phyloP scores from a whole-genome alignment of 2,329 filamentous ascomycete genomes.

The Rhinocladiella similis region DNA sequence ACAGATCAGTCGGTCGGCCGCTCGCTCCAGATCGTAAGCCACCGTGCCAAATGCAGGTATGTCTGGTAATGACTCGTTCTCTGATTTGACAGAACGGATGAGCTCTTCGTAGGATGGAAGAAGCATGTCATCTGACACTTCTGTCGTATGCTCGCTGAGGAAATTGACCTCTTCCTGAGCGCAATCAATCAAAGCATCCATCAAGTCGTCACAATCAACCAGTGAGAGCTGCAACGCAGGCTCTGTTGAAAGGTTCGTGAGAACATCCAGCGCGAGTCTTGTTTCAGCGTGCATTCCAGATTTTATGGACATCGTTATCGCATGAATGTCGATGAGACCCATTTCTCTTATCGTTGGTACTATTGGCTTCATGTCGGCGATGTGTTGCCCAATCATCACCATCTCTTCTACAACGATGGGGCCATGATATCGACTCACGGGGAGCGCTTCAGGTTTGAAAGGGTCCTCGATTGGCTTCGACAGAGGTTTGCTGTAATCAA shows the following conservation, averaged over 20 bases:
- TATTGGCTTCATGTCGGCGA: slow-evolving; percentile 70
- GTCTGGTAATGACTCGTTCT: slow-evolving; percentile 71
- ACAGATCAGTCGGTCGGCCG: slow-evolving; percentile 83
- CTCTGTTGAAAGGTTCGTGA: slow-evolving; percentile 70
- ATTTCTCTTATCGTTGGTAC: slow-evolving; percentile 75
- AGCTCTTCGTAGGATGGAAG: slow-evolving; percentile 86
- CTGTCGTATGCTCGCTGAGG: slow-evolving; percentile 78
- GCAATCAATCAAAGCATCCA: slow-evolving; percentile 86
- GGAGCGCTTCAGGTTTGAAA: slow-evolving; percentile 49
- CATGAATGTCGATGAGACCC: slow-evolving; percentile 85
- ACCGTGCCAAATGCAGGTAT: slow-evolving; percentile 71
- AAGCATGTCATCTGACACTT: slow-evolving; percentile 83
- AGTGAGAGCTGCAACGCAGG: slow-evolving; percentile 65
- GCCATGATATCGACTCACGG: slow-evolving; percentile 61
- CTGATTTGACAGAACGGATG: slow-evolving; percentile 71
- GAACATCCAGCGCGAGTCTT: slow-evolving; percentile 81
- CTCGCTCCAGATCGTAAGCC: slow-evolving; percentile 80
- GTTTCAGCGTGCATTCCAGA: slow-evolving; percentile 88
- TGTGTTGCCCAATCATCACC: slow-evolving; percentile 63
- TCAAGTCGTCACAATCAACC: slow-evolving; percentile 77
- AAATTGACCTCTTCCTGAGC: slow-evolving; percentile 84
- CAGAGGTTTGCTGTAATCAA: slow-evolving; percentile 35
- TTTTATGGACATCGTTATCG: slow-evolving; percentile 84
- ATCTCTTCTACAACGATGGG: slow-evolving; percentile 70
- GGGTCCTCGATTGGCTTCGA: slow-evolving; percentile 43